phyloP scores from a whole-genome alignment of 805 yeast genomes.

The Barnettozyma populi region DNA sequence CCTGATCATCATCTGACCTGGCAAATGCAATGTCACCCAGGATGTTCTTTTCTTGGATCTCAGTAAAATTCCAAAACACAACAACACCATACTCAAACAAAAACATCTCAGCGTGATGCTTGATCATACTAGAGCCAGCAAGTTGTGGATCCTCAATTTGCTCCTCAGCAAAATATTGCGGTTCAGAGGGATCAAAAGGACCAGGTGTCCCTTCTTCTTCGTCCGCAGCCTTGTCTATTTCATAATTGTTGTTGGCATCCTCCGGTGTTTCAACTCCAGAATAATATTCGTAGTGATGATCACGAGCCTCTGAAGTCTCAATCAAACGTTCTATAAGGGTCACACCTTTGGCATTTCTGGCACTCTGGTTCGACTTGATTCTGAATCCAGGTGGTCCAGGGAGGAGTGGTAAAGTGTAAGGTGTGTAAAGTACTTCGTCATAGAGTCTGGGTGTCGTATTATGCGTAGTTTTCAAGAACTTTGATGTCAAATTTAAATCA shows the following conservation, averaged over 20 bases:
- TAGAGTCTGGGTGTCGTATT: slow-evolving; percentile 81
- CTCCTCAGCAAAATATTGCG: slow-evolving; percentile 71
- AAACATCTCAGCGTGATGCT: slow-evolving; percentile 77
- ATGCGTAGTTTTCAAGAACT: slow-evolving; percentile 64
- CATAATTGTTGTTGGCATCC: slow-evolving; percentile 42
- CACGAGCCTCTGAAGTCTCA: slow-evolving; percentile 76
- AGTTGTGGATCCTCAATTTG: slow-evolving; percentile 11
- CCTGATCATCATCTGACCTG: slow-evolving; percentile 33
- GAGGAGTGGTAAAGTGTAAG: slow-evolving; percentile 78
- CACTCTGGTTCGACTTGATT: slow-evolving; percentile 56
- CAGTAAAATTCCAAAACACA: slow-evolving; percentile 97
- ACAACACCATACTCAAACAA: slow-evolving; percentile 89
- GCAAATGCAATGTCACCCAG: slow-evolving; percentile 78
- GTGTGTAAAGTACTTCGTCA: slow-evolving; percentile 90
- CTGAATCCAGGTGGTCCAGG: slow-evolving; percentile 81
- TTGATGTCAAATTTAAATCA: slow-evolving; percentile 54
- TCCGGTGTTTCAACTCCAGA: slow-evolving; percentile 66
- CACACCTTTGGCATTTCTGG: slow-evolving; percentile 34
- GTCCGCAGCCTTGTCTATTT: slow-evolving; percentile 28
- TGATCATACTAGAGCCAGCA: slow-evolving; percentile 21
- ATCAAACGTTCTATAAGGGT: slow-evolving; percentile 68
- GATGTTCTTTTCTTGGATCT: slow-evolving; percentile 86
- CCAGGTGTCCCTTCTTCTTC: slow-evolving; percentile 27
- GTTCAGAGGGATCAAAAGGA: slow-evolving; percentile 89
- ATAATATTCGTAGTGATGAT: slow-evolving; percentile 87